phyloP scores from a whole-genome alignment of 352 stramenopile species.

The Pythium apleroticum region DNA sequence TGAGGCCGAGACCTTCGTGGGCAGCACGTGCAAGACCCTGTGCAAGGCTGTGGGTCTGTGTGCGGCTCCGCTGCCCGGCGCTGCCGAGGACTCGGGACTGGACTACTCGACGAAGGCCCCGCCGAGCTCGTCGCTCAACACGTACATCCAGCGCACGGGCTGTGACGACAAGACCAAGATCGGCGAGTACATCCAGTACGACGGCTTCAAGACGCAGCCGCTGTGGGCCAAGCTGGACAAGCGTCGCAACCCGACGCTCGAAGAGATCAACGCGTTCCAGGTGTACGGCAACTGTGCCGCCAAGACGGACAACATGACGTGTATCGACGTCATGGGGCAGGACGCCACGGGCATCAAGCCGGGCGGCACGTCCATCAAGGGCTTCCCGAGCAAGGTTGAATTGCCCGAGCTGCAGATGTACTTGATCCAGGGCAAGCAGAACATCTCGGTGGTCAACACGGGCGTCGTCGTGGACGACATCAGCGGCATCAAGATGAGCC shows the following conservation, averaged over 20 bases:
- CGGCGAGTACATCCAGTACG: constrained; percentile 65
- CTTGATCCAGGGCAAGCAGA: constrained; percentile 44
- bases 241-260: constrained; percentile 58
- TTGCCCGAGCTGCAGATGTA: constrained; percentile 42
- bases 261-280: constrained; percentile 51
- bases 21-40: constrained; percentile 31
- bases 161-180: constrained; percentile 62
- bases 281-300: constrained; percentile 58
- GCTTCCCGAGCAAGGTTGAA: constrained; percentile 43
- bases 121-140: constrained; percentile 31
- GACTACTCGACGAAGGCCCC: constrained; percentile 51
- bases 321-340: constrained; percentile 45
- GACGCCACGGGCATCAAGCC: constrained; percentile 46
- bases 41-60: constrained; percentile 55
- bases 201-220: constrained; percentile 43
- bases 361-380: constrained; percentile 43
- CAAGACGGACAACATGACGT: constrained; percentile 54
- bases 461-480: constrained; percentile 41
- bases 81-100: constrained; percentile 53
- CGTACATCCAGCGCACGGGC: constrained; percentile 62
- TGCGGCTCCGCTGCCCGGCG: constrained; percentile 55
- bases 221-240: constrained; percentile 55
- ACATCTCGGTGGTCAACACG: constrained; percentile 46
- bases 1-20: constrained; percentile 25
- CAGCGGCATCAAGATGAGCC: constrained; percentile 45